Evolutionary conservation across 768 basidiomycete genomes (phyloP).

Genomic region (Tylopilus felleus): DNA sequence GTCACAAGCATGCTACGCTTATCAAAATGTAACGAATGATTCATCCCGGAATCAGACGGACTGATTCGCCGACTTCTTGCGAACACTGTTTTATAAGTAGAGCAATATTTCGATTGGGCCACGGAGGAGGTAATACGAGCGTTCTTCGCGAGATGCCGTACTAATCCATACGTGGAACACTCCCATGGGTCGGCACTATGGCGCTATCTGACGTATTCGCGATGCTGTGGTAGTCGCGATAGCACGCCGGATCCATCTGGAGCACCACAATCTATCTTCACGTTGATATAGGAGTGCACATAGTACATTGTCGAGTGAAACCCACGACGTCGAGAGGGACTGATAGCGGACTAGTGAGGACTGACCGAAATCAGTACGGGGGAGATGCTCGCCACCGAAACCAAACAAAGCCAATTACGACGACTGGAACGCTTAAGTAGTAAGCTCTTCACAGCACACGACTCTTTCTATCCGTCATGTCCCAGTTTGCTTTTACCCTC

Average conservation of each 20-base stretch:
- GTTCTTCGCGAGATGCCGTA: too few relatives aligned
- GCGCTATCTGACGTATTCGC: neutral
- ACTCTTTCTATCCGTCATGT: conserved; percentile 29
- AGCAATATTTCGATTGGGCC: too few relatives aligned
- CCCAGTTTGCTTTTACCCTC: conserved; percentile 32
- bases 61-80: too few relatives aligned
- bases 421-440: conserved; percentile 24
- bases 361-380: conserved; percentile 1
- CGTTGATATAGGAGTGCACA: neutral
- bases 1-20: neutral
- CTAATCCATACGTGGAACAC: neutral
- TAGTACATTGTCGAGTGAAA: neutral
- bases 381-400: conserved; percentile 19
- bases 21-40: too few relatives aligned
- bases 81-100: too few relatives aligned
- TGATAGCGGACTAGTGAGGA: too few relatives aligned
- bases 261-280: neutral
- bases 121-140: too few relatives aligned
- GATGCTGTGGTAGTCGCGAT: neutral
- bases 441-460: neutral
- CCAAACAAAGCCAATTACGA: conserved; percentile 29
- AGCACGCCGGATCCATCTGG: neutral
- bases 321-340: too few relatives aligned
- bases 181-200: neutral
- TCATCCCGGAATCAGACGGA: too few relatives aligned